A percentile compares a stretch with the other conserved stretches of the same genome.
phyloP scores from a whole-genome alignment of 768 basidiomycete genomes.

The Hypholoma fasciculare region DNA sequence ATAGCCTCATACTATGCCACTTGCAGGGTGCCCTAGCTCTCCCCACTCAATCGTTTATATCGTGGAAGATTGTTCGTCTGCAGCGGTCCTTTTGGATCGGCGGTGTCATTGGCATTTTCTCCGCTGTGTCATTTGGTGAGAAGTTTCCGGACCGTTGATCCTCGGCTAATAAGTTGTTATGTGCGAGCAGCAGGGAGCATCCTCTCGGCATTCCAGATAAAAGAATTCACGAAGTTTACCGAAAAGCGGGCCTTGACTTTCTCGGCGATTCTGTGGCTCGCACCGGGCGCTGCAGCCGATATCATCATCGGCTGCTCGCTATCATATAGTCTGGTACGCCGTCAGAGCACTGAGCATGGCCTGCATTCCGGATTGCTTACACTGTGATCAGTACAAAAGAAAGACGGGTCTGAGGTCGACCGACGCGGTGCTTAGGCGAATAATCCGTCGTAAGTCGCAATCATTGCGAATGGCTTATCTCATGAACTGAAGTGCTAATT shows the following conservation, averaged over 20 bases:
- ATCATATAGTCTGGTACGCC: conserved; percentile 13
- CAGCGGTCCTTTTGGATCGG: conserved; percentile 17
- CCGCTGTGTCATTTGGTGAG: conserved; percentile 14
- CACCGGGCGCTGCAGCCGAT: conserved; percentile 14
- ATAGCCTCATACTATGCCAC: neutral
- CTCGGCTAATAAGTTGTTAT: neutral
- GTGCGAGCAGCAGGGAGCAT: neutral
- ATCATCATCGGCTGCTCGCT: conserved; percentile 16
- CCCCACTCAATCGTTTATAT: conserved; percentile 23
- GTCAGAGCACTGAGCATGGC: neutral
- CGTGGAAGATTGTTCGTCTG: conserved; percentile 19
- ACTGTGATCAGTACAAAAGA: conserved; percentile 7
- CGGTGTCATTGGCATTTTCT: conserved; percentile 11
- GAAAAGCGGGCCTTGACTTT: conserved; percentile 3
- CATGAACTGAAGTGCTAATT: neutral
- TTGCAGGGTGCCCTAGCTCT: conserved; percentile 20
- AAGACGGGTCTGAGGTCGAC: conserved; percentile 12
- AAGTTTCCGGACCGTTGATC: neutral
- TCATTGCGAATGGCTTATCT: neutral
- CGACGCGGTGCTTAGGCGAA: conserved; percentile 16
- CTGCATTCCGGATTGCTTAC: neutral
- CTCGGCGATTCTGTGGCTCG: conserved; percentile 13
- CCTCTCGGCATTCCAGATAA: conserved; percentile 1
- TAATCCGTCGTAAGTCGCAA: conserved; percentile 16
- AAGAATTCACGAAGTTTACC: neutral